phyloP scores from a whole-genome alignment of 2,329 filamentous ascomycete genomes.

The Sphaerulina populicola region DNA sequence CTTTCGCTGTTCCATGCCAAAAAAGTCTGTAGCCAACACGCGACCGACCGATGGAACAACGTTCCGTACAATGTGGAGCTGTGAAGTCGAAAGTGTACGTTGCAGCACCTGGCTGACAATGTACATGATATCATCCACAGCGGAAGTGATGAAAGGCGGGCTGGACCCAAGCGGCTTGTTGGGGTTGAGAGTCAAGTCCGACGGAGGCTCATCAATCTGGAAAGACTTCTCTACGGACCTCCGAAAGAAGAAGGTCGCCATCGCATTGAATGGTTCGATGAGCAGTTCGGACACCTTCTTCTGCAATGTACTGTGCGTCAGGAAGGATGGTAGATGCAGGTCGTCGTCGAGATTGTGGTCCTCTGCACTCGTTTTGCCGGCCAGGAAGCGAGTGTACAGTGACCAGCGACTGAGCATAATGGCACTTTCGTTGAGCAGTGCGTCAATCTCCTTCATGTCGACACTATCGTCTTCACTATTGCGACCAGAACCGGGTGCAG shows the following conservation, averaged over 20 bases:
- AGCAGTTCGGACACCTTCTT: slow-evolving; percentile 70
- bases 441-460: slow-evolving; percentile 94
- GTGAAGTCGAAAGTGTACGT: slow-evolving; percentile 76
- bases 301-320: slow-evolving; percentile 69
- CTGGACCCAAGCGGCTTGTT: slow-evolving; percentile 65
- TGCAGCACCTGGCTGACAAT: slow-evolving; percentile 90
- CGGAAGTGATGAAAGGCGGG: slow-evolving; percentile 84
- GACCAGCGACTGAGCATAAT: slow-evolving; percentile 93
- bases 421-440: slow-evolving; percentile 74
- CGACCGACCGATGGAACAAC: slow-evolving; percentile 71
- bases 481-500: slow-evolving; percentile 53
- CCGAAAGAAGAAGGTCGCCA: slow-evolving; percentile 95
- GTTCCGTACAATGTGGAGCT: slow-evolving; percentile 65
- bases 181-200: slow-evolving; percentile 67
- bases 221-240: slow-evolving; percentile 96
- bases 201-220: slow-evolving; percentile 82
- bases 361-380: slow-evolving; percentile 59
- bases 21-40: slow-evolving; percentile 79
- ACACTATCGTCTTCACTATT: slow-evolving; percentile 81
- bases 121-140: slow-evolving; percentile 98
- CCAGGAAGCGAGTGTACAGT: slow-evolving; percentile 80
- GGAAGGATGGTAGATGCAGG: slow-evolving; percentile 61
- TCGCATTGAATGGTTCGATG: slow-evolving; percentile 71
- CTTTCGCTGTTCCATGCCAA: slow-evolving; percentile 93
- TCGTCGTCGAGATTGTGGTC: slow-evolving; percentile 26